phyloP scores from a whole-genome alignment of 768 basidiomycete genomes.

The Hygrocybe coccinea region DNA sequence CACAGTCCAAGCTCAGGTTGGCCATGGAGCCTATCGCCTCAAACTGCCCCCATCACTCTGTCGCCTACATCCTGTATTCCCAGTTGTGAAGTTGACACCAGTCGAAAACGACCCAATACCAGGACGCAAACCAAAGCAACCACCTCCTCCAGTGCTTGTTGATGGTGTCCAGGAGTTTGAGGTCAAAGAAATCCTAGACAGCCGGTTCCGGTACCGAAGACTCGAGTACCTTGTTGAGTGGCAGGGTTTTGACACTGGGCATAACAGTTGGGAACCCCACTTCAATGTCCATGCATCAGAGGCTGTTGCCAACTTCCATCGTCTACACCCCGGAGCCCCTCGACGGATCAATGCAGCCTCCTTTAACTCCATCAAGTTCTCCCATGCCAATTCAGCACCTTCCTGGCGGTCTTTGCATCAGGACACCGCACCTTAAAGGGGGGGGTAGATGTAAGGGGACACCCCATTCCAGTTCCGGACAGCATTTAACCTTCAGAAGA shows the following conservation, averaged over 20 bases:
- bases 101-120: constrained; percentile 2
- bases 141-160: too few relatives aligned
- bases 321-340: background rate
- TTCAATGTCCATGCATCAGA: too few relatives aligned
- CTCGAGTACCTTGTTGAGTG: too few relatives aligned
- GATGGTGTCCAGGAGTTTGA: too few relatives aligned
- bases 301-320: background rate
- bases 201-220: too few relatives aligned
- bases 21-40: constrained; percentile 10
- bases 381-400: background rate
- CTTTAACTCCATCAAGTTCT: background rate
- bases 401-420: too few relatives aligned
- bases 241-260: too few relatives aligned
- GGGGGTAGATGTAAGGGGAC: background rate
- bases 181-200: too few relatives aligned
- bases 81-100: constrained; percentile 7
- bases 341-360: background rate
- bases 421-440: background rate
- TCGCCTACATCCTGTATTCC: constrained; percentile 17
- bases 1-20: constrained; percentile 1
- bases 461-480: too few relatives aligned
- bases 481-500: too few relatives aligned
- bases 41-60: constrained; percentile 11
- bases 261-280: too few relatives aligned
- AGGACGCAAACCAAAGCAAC: background rate